Base-by-base conservation (phyloP, 2,329 filamentous ascomycete genomes). In the Chlorencoelia australis region DNA sequence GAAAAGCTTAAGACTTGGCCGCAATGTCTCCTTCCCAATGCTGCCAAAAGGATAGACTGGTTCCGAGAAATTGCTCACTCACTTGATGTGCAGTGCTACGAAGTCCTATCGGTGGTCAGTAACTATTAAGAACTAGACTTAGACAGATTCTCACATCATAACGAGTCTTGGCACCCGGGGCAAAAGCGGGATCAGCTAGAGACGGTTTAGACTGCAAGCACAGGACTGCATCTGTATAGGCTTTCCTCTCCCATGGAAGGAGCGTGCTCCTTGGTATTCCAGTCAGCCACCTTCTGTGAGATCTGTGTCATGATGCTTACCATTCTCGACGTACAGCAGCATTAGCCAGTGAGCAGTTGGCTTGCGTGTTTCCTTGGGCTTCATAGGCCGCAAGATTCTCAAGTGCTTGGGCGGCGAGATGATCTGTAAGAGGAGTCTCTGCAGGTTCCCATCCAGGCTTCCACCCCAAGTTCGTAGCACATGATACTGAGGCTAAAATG, bases 291-390 rank as follows among this genome's bases (percentile, higher is more conserved):
- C 7, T 2, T 7, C 4, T 3, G 7, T 22, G 6, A 17, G 11
- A 24, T 28, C 3, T 6, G 4, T 28, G 9, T 5, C 3, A 15
- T 8, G n/a, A n/a, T 4, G 15, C 24, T 25, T 39, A 63, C 64
- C 65, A 67, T 53, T 68, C 64, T 34, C 52, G 51, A 24, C 65
- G 56, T 7, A 63, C 49, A 3, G 52, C 47, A 1, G 59, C 59
- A 33, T 60, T 66, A 4, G 55, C 37, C 2, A 61, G 35, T 0
- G 55, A 61, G 45, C 60, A 64, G 16, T 46, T 51, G 20, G 31
- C 37, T 3, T 43, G 24, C 14, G 37, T 19, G 17, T 39, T 5
- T 13, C 35, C 7, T 20, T 27, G 21, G 1, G 36, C 33, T 16
- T 53, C 39, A 30, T 59, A 51, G 13, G 48, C 27, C 4, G 48